Conservation (phyloP, 106 monocot species). For the Dendrobium chrysotoxum region DNA sequence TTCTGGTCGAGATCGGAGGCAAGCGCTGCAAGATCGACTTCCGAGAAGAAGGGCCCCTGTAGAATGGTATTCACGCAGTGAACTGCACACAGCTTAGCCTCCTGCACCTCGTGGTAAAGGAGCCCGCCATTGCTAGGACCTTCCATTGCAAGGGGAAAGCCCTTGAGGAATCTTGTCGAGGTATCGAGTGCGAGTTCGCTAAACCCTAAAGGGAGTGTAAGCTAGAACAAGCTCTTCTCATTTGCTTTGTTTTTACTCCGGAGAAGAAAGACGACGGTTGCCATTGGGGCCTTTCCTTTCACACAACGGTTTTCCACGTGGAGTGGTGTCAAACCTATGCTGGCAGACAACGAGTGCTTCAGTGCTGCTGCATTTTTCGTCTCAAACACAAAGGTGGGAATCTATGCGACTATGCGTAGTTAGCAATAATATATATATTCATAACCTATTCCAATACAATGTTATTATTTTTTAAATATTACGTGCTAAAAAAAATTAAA, state of each 20-base stretch:
- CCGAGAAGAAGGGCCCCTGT: constrained; percentile 92
- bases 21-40: constrained; percentile 77
- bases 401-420: too few relatives aligned
- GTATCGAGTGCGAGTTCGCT: not conserved
- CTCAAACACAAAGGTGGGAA: too few relatives aligned
- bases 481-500: too few relatives aligned
- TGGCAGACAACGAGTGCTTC: not conserved
- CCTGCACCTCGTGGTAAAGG: constrained; percentile 96
- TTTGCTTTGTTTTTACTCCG: not conserved
- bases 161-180: not conserved
- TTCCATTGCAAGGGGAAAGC: constrained; percentile 9
- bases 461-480: too few relatives aligned
- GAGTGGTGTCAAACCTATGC: not conserved
- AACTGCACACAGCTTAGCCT: constrained; percentile 89
- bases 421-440: too few relatives aligned
- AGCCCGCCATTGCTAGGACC: constrained; percentile 73
- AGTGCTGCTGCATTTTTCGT: not conserved
- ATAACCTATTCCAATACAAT: too few relatives aligned
- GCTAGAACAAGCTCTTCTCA: not conserved
- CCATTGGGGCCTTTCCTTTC: not conserved
- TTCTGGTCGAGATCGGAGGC: constrained; percentile 78
- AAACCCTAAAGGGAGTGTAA: not conserved
- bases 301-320: not conserved
- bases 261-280: not conserved
- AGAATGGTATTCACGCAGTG: constrained; percentile 94